phyloP scores from a whole-genome alignment of 306 rosid genomes.

The Fragaria ananassa region DNA sequence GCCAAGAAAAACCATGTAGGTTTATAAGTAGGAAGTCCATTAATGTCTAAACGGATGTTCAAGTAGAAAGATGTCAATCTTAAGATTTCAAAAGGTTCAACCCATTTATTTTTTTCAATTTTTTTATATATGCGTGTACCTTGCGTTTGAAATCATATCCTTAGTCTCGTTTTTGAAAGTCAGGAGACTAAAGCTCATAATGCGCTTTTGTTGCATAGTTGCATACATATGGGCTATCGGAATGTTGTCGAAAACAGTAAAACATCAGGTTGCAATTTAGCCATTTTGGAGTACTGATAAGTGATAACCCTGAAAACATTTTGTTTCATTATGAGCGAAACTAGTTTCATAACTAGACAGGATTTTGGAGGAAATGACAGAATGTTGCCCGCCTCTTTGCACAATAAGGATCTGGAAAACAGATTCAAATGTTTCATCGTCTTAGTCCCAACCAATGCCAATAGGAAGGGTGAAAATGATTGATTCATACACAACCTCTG shows the following conservation, averaged over 20 bases:
- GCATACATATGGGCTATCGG: no score
- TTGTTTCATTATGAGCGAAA: background rate
- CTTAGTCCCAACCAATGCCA: conserved; percentile 1
- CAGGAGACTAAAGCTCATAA: no score
- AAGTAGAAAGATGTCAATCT: background rate
- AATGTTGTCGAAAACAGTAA: no score
- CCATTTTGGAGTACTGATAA: no score
- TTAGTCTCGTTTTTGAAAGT: no score
- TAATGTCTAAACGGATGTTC: background rate
- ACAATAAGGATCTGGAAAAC: conserved; percentile 9
- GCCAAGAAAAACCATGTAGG: background rate
- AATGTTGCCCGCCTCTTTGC: conserved; percentile 16
- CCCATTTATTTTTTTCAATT: no score
- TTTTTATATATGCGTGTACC: no score
- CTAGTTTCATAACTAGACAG: conserved; percentile 1
- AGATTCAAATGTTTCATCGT: background rate
- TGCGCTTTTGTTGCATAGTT: no score
- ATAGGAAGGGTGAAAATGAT: conserved; percentile 9
- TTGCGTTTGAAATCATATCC: no score
- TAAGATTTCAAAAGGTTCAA: no score
- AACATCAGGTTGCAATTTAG: no score
- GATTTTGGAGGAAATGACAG: conserved; percentile 1
- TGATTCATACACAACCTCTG: conserved; percentile 50
- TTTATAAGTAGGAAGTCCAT: background rate
- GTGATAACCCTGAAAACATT: no score